Evolutionary conservation across 495 filamentous ascomycete genomes (phyloP).

Genomic region (Diplogelasinospora grovesii): DNA sequence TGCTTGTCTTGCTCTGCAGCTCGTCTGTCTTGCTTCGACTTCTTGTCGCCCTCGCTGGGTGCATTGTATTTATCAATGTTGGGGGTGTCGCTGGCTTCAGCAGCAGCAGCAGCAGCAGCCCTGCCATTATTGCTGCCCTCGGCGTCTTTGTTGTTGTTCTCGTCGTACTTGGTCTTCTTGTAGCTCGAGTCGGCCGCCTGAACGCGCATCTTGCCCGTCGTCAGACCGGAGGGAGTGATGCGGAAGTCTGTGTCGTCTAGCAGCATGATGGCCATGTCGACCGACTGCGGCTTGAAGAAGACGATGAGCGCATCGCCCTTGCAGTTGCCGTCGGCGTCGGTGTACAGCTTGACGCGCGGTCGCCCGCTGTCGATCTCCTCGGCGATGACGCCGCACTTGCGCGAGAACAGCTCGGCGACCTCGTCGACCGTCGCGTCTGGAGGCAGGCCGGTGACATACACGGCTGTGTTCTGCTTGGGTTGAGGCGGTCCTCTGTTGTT

Average conservation of each 20-base stretch:
- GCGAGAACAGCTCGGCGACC: slow-evolving; percentile 73
- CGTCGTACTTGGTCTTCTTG: slow-evolving; percentile 57
- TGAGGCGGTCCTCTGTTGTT: slow-evolving; percentile 27
- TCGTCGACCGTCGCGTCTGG: slow-evolving; percentile 70
- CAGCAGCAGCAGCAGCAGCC: background rate
- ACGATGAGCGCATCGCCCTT: slow-evolving; percentile 92
- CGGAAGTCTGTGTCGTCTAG: slow-evolving; percentile 86
- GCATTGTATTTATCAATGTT: too few relatives aligned
- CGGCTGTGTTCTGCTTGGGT: slow-evolving; percentile 73
- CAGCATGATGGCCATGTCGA: slow-evolving; percentile 82
- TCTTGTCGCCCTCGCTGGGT: too few relatives aligned
- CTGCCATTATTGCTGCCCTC: slow-evolving; percentile 35
- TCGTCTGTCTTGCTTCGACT: slow-evolving; percentile 2
- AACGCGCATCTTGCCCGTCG: slow-evolving; percentile 64
- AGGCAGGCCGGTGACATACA: slow-evolving; percentile 85
- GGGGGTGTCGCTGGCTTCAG: background rate
- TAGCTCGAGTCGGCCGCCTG: slow-evolving; percentile 81
- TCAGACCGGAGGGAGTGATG: slow-evolving; percentile 45
- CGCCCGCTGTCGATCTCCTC: slow-evolving; percentile 82
- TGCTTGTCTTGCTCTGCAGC: slow-evolving; percentile 57
- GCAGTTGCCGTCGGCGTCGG: slow-evolving; percentile 69
- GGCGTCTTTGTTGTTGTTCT: slow-evolving; percentile 5
- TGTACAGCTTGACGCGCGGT: slow-evolving; percentile 90
- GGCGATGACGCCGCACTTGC: slow-evolving; percentile 84
- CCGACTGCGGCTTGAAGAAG: slow-evolving; percentile 88